Evolutionary conservation across 257 asterid species (phyloP).

Genomic region (Rhazya stricta): DNA sequence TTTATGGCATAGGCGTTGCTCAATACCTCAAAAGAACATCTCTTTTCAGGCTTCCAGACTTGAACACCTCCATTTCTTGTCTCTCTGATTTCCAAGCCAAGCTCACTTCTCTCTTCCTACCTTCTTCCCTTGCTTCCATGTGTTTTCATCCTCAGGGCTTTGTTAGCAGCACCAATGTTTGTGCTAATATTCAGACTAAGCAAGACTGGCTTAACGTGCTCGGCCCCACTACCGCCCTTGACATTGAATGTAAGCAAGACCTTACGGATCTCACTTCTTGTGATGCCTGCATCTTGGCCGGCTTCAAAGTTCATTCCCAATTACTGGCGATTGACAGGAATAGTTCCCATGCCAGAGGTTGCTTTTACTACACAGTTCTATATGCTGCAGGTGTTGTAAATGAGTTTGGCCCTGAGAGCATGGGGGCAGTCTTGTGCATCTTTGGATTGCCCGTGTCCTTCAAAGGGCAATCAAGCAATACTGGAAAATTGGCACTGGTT

Average conservation of each 20-base stretch:
- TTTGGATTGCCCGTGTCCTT: constrained; percentile 43
- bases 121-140: constrained; percentile 25
- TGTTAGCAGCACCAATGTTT: constrained; percentile 40
- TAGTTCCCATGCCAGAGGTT: constrained; percentile 37
- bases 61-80: constrained; percentile 44
- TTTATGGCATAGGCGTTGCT: constrained; percentile 51
- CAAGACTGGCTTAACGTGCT: constrained; percentile 36
- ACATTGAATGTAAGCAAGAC: constrained; percentile 33
- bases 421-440: constrained; percentile 47
- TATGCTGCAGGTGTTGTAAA: constrained; percentile 60
- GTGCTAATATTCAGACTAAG: constrained; percentile 42
- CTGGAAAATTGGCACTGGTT: constrained; percentile 15
- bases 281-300: constrained; percentile 50
- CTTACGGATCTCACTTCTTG: constrained; percentile 39
- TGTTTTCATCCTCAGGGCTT: constrained; percentile 43
- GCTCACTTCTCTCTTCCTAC: constrained; percentile 36
- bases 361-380: constrained; percentile 45
- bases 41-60: constrained; percentile 40
- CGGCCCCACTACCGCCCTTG: constrained; percentile 36
- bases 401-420: constrained; percentile 46
- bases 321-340: constrained; percentile 39
- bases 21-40: constrained; percentile 39
- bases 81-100: constrained; percentile 41
- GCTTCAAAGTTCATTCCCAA: constrained; percentile 41
- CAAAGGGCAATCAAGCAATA: constrained; percentile 4